Evolutionary conservation across 441 rosid genomes (phyloP).

Genomic region (Macaranga tanarius): DNA sequence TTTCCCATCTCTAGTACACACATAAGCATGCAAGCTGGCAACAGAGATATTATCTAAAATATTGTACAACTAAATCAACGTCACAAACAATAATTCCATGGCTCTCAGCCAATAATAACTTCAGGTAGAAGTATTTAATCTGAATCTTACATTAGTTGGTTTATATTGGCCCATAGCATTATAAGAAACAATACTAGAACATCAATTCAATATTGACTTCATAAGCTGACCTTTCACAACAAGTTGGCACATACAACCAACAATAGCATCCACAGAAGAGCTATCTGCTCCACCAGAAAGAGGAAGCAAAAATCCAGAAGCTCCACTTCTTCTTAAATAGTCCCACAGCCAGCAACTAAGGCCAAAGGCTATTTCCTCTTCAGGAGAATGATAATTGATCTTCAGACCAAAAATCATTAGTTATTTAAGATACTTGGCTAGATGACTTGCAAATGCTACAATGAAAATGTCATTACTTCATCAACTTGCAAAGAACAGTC

Average conservation of each 20-base stretch:
- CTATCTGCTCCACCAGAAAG: conserved; percentile 98
- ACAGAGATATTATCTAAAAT: neutral
- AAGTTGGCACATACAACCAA: conserved; percentile 99
- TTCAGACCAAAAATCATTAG: conserved; percentile 30
- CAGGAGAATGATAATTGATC: conserved; percentile 68
- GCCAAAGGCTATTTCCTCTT: conserved; percentile 93
- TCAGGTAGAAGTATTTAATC: neutral
- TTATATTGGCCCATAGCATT: neutral
- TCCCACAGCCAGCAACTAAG: conserved; percentile 99
- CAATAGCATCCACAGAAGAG: conserved; percentile 95
- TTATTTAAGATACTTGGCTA: conserved; percentile 5
- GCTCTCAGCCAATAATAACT: neutral
- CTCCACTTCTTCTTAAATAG: conserved; percentile 92
- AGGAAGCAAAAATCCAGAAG: conserved; percentile 96
- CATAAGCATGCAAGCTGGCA: conserved; percentile 3
- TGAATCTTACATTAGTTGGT: neutral
- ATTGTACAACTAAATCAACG: neutral
- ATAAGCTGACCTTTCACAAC: conserved; percentile 71
- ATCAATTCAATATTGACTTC: neutral
- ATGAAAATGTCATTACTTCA: neutral
- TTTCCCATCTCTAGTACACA: conserved; percentile 3
- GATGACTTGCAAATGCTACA: neutral
- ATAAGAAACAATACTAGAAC: neutral
- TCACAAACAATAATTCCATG: neutral
- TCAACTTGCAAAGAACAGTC: neutral